Base-by-base conservation (phyloP, 1,139 yeast species). In the Pichia sp. region DNA sequence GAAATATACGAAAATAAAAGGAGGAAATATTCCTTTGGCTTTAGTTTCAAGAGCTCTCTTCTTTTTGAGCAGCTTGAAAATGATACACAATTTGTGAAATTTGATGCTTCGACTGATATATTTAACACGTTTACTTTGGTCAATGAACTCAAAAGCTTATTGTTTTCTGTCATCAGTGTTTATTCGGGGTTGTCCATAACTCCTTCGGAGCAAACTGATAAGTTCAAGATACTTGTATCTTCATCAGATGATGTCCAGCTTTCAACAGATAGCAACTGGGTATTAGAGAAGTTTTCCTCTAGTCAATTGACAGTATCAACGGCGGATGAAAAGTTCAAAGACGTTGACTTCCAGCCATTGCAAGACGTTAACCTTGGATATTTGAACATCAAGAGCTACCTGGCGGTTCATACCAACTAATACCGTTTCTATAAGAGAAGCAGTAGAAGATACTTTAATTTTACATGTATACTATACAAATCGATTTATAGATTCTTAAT, bases 41-140 rank as follows among this genome's bases (percentile, higher is more conserved):
- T 67, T 20, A 67, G 70, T 52, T 57, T 67, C 20, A 61, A 57
- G 8, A 60, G 63, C 44, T 67, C 71, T 3, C 55, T 64, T 12
- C 45, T 66, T 9, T 57, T 67, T 24, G 62, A 60, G 14, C 58
- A 62, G 3, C 29, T 65, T 3, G 55, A 44, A 38, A 54, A 52
- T 24, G 55, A 54, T 30, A 20, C 53, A 2, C 52, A 55, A 17
- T 49, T 46, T 33, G 34, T 51, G 12, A 49, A 51, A 14, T 45
- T 34, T 24, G 48, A 44, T 34, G 20, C 44, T 6, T 16, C 44
- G 4, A 46, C 40, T n/a, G 20, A 29, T 3, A 2, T 46, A 7
- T 56, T 56, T 14, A 46, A 52, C n/a, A 9, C 52, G 3, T 56
- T 56, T 38, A 34, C 46, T 6, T 27, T 61, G 7, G 49, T 67